Evolutionary conservation across 1,139 yeast species (phyloP).

Genomic region (Diutina catenulata): DNA sequence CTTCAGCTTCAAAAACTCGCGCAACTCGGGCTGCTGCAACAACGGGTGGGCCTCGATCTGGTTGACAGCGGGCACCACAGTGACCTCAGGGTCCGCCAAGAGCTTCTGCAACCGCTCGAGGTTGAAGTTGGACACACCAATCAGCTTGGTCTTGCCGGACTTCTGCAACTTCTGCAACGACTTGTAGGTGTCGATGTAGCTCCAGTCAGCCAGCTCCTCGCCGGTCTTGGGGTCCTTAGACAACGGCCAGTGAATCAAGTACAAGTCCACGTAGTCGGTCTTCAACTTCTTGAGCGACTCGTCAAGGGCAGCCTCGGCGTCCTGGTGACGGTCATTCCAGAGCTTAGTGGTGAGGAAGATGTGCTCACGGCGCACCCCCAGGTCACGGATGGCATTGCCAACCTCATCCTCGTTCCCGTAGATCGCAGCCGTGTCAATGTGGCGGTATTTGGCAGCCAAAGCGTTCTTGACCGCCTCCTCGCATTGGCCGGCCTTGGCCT

Average conservation of each 20-base stretch:
- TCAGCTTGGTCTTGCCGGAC: slow-evolving; percentile 1
- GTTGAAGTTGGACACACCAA: slow-evolving; percentile 2
- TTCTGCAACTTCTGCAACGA: slow-evolving; percentile 10
- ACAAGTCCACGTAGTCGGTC: slow-evolving; percentile 72
- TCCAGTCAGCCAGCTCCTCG: background rate
- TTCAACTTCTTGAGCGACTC: slow-evolving; percentile 54
- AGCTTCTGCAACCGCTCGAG: background rate
- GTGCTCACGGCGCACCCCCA: slow-evolving; percentile 38
- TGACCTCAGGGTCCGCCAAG: background rate
- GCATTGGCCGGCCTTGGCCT: slow-evolving; percentile 25
- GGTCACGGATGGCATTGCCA: slow-evolving; percentile 38
- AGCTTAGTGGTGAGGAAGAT: slow-evolving; percentile 45
- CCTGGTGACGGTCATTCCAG: slow-evolving; percentile 45
- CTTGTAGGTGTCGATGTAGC: slow-evolving; percentile 9
- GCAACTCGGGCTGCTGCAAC: slow-evolving; percentile 56
- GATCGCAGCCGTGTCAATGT: slow-evolving; percentile 49
- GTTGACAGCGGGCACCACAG: slow-evolving; percentile 46
- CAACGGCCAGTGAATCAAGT: slow-evolving; percentile 83
- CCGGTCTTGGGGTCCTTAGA: slow-evolving; percentile 14
- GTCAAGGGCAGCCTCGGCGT: slow-evolving; percentile 48
- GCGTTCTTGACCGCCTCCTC: slow-evolving; percentile 27
- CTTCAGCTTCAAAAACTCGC: slow-evolving; percentile 40
- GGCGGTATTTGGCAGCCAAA: slow-evolving; percentile 34
- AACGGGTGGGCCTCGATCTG: slow-evolving; percentile 72
- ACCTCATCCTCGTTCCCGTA: slow-evolving; percentile 49